Conservation (phyloP, 805 yeast species). For the Ogataea haglerorum region DNA sequence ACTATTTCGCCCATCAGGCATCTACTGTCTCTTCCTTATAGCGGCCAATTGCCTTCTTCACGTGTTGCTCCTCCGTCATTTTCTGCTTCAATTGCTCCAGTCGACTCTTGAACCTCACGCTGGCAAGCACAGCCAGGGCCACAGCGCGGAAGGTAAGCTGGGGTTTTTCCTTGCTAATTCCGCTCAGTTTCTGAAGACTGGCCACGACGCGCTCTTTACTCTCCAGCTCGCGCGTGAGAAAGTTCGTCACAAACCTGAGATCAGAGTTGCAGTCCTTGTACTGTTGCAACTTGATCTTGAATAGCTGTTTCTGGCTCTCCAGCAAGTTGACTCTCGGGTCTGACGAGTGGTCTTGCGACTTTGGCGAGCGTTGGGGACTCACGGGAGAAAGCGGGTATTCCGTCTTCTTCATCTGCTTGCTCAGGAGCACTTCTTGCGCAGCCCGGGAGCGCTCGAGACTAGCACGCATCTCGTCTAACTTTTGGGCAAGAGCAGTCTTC, state of each 20-base stretch:
- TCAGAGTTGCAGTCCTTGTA: conserved; percentile 35
- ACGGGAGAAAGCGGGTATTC: conserved; percentile 26
- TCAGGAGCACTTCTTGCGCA: conserved; percentile 17
- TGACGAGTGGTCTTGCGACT: neutral
- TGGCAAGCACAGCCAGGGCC: conserved; percentile 36
- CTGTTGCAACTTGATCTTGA: conserved; percentile 46
- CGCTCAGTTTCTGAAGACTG: neutral
- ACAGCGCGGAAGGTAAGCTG: conserved; percentile 26
- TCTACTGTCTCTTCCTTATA: conserved; percentile 8
- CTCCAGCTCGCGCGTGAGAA: conserved; percentile 30
- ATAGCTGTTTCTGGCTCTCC: conserved; percentile 42
- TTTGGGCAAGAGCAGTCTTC: conserved; percentile 27
- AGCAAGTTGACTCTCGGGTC: conserved; percentile 22
- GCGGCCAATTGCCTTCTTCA: conserved; percentile 21
- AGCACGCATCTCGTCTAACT: conserved; percentile 27
- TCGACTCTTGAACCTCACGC: conserved; percentile 36
- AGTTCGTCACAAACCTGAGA: conserved; percentile 34
- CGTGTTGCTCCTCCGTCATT: conserved; percentile 13
- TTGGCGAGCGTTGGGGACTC: conserved; percentile 18
- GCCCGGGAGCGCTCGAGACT: conserved; percentile 19
- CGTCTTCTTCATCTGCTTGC: conserved; percentile 8
- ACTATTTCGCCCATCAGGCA: conserved; percentile 13
- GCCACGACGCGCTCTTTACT: conserved; percentile 22
- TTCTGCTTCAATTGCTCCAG: conserved; percentile 21
- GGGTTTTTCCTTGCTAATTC: conserved; percentile 21